Percentiles rank a stretch among this genome's conserved stretches.
These are phyloP conservation scores for Melastoma candidum DNA, from an alignment of 441 rosid genomes.

Conservation along the genomic window DNA sequence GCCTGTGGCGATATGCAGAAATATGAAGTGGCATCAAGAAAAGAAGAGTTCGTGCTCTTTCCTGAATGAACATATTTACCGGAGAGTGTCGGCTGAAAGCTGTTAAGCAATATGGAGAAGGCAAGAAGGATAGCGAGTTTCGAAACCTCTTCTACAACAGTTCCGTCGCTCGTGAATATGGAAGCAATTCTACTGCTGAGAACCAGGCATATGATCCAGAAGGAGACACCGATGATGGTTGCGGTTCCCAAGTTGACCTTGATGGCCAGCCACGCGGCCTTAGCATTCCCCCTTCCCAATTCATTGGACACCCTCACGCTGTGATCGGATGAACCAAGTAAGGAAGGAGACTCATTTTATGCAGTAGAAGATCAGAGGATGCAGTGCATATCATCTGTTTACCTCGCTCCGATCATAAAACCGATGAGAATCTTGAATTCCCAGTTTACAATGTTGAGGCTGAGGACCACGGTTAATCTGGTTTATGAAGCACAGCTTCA, in stretches of 20 bases:
- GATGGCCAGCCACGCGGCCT: conserved; percentile 42
- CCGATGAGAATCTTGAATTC: conserved; percentile 53
- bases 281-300: conserved; percentile 51
- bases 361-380: no score
- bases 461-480: conserved; percentile 10
- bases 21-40: background rate
- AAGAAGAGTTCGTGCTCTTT: background rate
- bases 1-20: conserved; percentile 20
- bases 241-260: conserved; percentile 36
- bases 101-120: conserved; percentile 46
- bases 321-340: background rate
- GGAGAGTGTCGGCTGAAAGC: conserved; percentile 48
- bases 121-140: conserved; percentile 43
- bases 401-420: conserved; percentile 49
- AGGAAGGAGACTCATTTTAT: no score
- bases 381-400: background rate
- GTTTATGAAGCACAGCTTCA: background rate
- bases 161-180: conserved; percentile 34
- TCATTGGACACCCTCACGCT: conserved; percentile 74
- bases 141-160: conserved; percentile 31
- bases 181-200: conserved; percentile 31
- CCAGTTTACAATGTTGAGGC: conserved; percentile 36
- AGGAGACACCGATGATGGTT: conserved; percentile 27
- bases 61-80: conserved; percentile 20
- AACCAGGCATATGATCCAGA: conserved; percentile 30